These are phyloP conservation scores for Cylindrotheca fusiformis DNA, from an alignment of 108 stramenopile species.

Conservation along the genomic window DNA sequence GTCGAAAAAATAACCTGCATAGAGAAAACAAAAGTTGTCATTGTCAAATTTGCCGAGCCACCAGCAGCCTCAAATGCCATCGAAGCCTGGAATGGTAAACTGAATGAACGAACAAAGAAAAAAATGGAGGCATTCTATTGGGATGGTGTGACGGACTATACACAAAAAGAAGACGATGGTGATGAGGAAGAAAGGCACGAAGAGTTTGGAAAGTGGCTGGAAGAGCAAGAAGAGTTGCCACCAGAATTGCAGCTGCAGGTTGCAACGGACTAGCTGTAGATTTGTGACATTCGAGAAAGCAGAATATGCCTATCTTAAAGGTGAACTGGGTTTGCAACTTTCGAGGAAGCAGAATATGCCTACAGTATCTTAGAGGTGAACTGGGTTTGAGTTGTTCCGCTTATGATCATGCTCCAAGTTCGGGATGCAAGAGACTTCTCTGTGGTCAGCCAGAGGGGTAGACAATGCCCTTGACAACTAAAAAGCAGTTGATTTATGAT, in stretches of 20 bases:
- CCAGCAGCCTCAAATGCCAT: conserved; percentile 84
- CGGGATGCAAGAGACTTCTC: too few relatives aligned
- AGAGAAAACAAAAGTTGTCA: conserved; percentile 75
- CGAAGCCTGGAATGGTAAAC: conserved; percentile 66
- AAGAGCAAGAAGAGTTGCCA: conserved; percentile 89
- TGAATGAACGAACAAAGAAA: conserved; percentile 10
- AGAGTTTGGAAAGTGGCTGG: conserved; percentile 95
- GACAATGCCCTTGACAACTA: too few relatives aligned
- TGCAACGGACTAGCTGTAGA: conserved; percentile 20
- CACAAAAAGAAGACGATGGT: conserved; percentile 54
- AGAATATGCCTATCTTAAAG: too few relatives aligned
- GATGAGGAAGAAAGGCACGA: conserved; percentile 84
- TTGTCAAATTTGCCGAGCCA: conserved; percentile 86
- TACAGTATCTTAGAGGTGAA: too few relatives aligned
- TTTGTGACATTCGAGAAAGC: too few relatives aligned
- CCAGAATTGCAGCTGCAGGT: conserved; percentile 83
- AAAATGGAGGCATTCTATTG: conserved; percentile 79
- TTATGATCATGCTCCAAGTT: too few relatives aligned
- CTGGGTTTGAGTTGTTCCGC: too few relatives aligned
- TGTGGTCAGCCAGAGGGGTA: too few relatives aligned
- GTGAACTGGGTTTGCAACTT: too few relatives aligned
- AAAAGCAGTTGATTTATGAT: too few relatives aligned
- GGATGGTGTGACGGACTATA: conserved; percentile 97
- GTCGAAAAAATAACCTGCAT: conserved; percentile 96
- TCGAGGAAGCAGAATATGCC: too few relatives aligned